Conservation (phyloP, 2,329 filamentous ascomycete genomes). For the Ilyonectria mors-panacis region DNA sequence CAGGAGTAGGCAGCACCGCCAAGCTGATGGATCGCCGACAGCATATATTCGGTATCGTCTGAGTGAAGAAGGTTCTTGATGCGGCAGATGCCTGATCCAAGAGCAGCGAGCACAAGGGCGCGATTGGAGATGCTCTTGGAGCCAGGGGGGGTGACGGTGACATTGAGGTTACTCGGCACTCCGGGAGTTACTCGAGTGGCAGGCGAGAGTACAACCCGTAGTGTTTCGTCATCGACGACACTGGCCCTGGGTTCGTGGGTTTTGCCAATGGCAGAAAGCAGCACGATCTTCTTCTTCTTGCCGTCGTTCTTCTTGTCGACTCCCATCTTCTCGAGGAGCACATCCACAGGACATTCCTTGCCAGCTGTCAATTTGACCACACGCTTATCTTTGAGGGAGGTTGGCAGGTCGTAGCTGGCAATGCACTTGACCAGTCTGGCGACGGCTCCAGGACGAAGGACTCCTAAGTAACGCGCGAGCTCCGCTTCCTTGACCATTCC, state of each 20-base stretch:
- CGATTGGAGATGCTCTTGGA: conserved; percentile 99
- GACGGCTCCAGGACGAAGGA: conserved; percentile 88
- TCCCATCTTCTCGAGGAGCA: conserved; percentile 92
- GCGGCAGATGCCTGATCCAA: conserved; percentile 87
- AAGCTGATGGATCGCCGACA: conserved; percentile 88
- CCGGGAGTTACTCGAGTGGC: conserved; percentile 82
- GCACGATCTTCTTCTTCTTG: conserved; percentile 93
- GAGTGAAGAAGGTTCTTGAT: conserved; percentile 96
- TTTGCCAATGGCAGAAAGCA: conserved; percentile 90
- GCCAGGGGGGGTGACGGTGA: conserved; percentile 89
- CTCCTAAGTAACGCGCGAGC: conserved; percentile 88
- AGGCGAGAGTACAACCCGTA: conserved; percentile 86
- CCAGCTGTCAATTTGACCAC: conserved; percentile 87
- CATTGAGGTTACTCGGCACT: conserved; percentile 74
- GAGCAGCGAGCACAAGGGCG: conserved; percentile 91
- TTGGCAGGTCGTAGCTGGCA: conserved; percentile 92
- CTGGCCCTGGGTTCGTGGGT: conserved; percentile 91
- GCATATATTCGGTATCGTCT: conserved; percentile 97
- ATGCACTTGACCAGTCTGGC: conserved; percentile 94
- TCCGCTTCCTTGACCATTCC: conserved; percentile 99
- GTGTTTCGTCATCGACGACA: conserved; percentile 87
- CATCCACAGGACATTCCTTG: conserved; percentile 89
- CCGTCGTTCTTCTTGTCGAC: conserved; percentile 99
- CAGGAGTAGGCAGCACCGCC: conserved; percentile 91
- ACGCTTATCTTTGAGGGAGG: conserved; percentile 85